Base-by-base conservation (phyloP, 148 eudicot genomes). In the Agrostemma githago region DNA sequence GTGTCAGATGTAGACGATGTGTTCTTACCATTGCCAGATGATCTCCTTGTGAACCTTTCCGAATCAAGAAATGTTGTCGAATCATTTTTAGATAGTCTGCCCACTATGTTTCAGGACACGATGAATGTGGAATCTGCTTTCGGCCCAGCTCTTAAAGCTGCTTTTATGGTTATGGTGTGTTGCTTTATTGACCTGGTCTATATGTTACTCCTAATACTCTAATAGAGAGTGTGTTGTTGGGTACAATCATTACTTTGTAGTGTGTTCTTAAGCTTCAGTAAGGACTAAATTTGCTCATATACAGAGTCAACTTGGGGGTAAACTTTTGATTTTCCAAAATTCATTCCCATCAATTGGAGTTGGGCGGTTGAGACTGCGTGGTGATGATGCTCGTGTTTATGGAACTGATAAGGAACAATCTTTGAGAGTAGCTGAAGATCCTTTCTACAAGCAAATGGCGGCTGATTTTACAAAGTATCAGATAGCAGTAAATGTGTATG, bases 361-460 rank as follows among this genome's bases (percentile, higher is more conserved):
- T 78, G 99, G 99, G 63, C 90, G 89, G 40, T 80, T 95, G 77
- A 92, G 87, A 85, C 82, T 95, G 82, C 97, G 97, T 26, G 99
- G 96, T 70, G 99, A 95, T 39, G 96, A 92, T 67, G 75, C 58
- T 69, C 89, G 90, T 73, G 86, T 81, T 67, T 92, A 90, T 84
- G 97, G 99, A 82, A 92, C 99, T 64, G 97, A 95, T 86, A 95
- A 95, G 79, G 99, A 95, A 84, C 88, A 87, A 74, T 73, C 84
- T 6, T 74, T 90, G 72, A 87, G 99, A 84, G 79, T 89, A 59
- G 86, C 99, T 34, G 99, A 95, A 79, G 99, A 95, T 88, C 89
- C 94, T 53, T 95, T 95, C 77, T 95, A 95, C 83, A 95, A 95
- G 83, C 99, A 95, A 83, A 95, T 90, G 97, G 99, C 99, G 73